These are phyloP conservation scores for Sphaerulina musiva DNA, from an alignment of 2,329 filamentous ascomycete species.

Conservation along the genomic window DNA sequence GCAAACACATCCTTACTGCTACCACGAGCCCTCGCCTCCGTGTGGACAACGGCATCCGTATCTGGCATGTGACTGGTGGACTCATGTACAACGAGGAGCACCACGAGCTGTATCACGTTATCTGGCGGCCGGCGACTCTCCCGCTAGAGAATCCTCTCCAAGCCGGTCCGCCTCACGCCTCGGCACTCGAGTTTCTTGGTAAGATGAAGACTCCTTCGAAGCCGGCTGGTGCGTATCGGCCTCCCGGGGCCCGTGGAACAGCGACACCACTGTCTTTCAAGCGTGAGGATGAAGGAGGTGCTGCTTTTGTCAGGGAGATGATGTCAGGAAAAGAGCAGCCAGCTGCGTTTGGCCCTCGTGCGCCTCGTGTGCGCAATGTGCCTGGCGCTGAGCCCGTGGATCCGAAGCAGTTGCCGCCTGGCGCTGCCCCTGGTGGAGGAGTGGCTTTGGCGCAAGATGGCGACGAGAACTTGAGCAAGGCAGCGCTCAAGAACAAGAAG, in stretches of 20 bases:
- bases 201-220: constrained; percentile 93
- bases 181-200: constrained; percentile 72
- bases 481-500: constrained; percentile 95
- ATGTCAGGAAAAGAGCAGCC: constrained; percentile 47
- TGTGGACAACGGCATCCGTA: constrained; percentile 91
- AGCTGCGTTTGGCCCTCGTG: constrained; percentile 66
- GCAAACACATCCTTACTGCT: constrained; percentile 91
- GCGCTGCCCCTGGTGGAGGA: constrained; percentile 60
- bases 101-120: constrained; percentile 80
- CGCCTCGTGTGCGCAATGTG: constrained; percentile 65
- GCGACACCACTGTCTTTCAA: constrained; percentile 91
- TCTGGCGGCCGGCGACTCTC: constrained; percentile 70
- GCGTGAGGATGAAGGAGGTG: constrained; percentile 92
- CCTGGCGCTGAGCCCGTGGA: constrained; percentile 75
- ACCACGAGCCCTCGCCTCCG: constrained; percentile 91
- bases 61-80: constrained; percentile 84
- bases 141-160: constrained; percentile 64
- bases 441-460: constrained; percentile 59
- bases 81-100: constrained; percentile 96
- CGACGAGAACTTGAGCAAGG: constrained; percentile 72
- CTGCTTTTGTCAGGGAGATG: constrained; percentile 77
- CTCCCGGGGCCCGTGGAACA: constrained; percentile 83
- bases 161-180: constrained; percentile 68
- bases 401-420: constrained; percentile 51
- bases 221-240: constrained; percentile 92